phyloP scores from a whole-genome alignment of 2,329 filamentous ascomycete species.

The Pezicula carpinea region DNA sequence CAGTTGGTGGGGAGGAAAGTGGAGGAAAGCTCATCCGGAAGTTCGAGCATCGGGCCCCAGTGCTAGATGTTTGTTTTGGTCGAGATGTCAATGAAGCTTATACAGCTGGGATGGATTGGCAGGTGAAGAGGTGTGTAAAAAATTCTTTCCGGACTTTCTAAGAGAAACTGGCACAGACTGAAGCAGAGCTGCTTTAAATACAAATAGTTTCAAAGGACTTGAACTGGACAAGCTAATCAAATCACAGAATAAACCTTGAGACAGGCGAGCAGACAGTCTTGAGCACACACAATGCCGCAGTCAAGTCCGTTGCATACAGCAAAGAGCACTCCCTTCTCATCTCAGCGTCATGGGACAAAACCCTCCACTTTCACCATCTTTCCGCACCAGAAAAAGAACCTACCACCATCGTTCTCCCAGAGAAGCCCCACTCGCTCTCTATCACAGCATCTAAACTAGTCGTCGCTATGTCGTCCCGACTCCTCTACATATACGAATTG shows the following conservation, averaged over 20 bases:
- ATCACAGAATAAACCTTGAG: slow-evolving; percentile 60
- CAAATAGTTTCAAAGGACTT: background rate
- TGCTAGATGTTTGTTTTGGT: slow-evolving; percentile 90
- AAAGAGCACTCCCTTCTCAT: slow-evolving; percentile 71
- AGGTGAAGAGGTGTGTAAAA: slow-evolving; percentile 62
- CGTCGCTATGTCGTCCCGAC: slow-evolving; percentile 89
- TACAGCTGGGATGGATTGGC: slow-evolving; percentile 80
- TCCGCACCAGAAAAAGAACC: slow-evolving; percentile 45
- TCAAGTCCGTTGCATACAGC: slow-evolving; percentile 81
- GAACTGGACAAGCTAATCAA: slow-evolving; percentile 2
- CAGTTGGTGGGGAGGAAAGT: slow-evolving; percentile 49
- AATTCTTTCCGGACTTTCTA: background rate
- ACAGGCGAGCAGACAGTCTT: slow-evolving; percentile 70
- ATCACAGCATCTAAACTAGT: slow-evolving; percentile 76
- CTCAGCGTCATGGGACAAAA: slow-evolving; percentile 91
- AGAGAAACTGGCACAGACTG: background rate
- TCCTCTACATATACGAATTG: slow-evolving; percentile 94
- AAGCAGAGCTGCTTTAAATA: background rate
- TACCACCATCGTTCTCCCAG: slow-evolving; percentile 67
- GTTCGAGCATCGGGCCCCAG: slow-evolving; percentile 77
- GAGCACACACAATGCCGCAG: slow-evolving; percentile 73
- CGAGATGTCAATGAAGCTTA: slow-evolving; percentile 78
- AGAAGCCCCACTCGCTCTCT: slow-evolving; percentile 86
- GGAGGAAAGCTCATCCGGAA: slow-evolving; percentile 59
- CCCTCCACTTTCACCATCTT: slow-evolving; percentile 77